Conservation (phyloP, 805 yeast genomes). For the Suhomyces sp. region DNA sequence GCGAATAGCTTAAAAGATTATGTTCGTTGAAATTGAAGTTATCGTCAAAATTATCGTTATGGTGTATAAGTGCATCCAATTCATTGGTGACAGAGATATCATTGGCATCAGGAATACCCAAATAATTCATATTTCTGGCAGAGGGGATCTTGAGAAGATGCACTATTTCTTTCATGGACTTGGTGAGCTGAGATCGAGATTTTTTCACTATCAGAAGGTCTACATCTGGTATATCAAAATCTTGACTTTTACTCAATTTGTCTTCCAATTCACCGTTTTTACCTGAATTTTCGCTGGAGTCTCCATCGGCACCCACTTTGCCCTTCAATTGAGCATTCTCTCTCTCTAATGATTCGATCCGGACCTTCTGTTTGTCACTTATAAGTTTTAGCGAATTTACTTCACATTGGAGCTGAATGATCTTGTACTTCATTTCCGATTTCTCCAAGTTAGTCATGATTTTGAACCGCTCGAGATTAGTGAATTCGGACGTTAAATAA, state of each 20-base stretch:
- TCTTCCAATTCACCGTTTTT: not conserved
- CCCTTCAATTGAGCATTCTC: constrained; percentile 14
- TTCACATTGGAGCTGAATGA: constrained; percentile 53
- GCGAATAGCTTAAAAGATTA: not conserved
- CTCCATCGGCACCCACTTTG: not conserved
- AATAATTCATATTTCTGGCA: constrained; percentile 16
- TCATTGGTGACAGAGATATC: constrained; percentile 13
- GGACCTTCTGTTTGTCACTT: constrained; percentile 41
- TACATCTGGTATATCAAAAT: constrained; percentile 29
- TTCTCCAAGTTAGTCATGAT: constrained; percentile 55
- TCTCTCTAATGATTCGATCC: constrained; percentile 38
- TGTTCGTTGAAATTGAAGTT: constrained; percentile 12
- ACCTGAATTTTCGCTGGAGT: not conserved
- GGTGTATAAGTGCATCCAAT: constrained; percentile 17
- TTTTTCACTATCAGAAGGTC: constrained; percentile 33
- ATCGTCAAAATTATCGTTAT: constrained; percentile 12
- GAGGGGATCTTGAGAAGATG: constrained; percentile 32
- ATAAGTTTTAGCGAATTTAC: constrained; percentile 43
- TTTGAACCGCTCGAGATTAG: constrained; percentile 41
- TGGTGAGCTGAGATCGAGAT: constrained; percentile 32
- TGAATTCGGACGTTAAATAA: constrained; percentile 58
- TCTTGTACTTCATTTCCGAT: constrained; percentile 50
- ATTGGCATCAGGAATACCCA: constrained; percentile 22
- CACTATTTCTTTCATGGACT: constrained; percentile 37
- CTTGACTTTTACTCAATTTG: not conserved